Evolutionary conservation across 2,329 filamentous ascomycete genomes (phyloP).

Genomic region (Cladophialophora yegresii): DNA sequence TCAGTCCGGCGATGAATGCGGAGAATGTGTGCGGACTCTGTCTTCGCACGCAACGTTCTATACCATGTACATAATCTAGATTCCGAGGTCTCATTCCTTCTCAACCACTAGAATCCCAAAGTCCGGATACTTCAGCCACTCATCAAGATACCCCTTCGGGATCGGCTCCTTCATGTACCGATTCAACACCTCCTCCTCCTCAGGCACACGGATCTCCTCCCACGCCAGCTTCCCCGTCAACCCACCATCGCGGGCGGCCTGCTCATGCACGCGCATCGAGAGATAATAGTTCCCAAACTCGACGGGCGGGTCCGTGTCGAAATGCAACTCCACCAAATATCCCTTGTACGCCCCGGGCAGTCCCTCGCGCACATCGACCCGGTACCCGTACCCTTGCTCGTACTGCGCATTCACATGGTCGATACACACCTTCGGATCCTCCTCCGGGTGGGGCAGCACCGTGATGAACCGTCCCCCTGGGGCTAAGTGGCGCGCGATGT

Average conservation of each 20-base stretch:
- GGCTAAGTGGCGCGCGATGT: conserved; percentile 42
- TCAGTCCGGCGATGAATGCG: too few relatives aligned
- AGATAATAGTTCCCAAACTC: conserved; percentile 31
- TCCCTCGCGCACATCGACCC: conserved; percentile 3
- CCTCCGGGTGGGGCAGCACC: conserved; percentile 38
- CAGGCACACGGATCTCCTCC: conserved; percentile 15
- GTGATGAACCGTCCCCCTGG: conserved; percentile 42
- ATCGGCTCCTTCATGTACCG: conserved; percentile 12
- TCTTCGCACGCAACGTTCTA: background rate
- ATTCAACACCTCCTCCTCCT: conserved; percentile 14
- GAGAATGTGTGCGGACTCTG: too few relatives aligned
- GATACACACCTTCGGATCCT: conserved; percentile 33
- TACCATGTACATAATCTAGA: too few relatives aligned
- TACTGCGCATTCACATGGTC: conserved; percentile 16
- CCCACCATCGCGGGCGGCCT: conserved; percentile 20
- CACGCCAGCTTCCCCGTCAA: conserved; percentile 24
- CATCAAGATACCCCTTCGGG: conserved; percentile 19
- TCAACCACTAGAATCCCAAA: conserved; percentile 22
- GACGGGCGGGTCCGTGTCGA: conserved; percentile 17
- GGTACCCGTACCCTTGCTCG: conserved; percentile 8
- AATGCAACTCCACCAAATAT: conserved; percentile 23
- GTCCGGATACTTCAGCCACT: conserved; percentile 18
- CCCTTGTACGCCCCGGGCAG: background rate
- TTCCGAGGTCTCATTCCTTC: conserved; percentile 13
- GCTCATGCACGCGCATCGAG: conserved; percentile 20